These are phyloP conservation scores for Boletus bicolor DNA, from an alignment of 768 basidiomycete genomes.

Conservation along the genomic window DNA sequence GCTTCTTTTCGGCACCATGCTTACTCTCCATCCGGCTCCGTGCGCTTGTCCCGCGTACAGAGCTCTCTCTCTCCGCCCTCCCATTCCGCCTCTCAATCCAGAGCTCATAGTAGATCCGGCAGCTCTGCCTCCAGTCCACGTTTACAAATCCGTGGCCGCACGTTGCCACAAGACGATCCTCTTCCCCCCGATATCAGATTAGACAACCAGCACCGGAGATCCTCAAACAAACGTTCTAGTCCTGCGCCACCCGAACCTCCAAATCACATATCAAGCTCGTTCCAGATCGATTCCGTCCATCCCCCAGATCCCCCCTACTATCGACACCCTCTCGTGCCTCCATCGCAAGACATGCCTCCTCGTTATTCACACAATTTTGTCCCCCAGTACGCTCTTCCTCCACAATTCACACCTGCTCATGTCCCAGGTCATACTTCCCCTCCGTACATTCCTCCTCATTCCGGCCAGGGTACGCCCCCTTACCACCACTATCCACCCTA, in stretches of 20 bases:
- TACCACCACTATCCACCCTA: slow-evolving; percentile 37
- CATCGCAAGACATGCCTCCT: slow-evolving; percentile 23
- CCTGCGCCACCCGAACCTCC: slow-evolving; percentile 19
- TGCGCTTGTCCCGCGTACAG: slow-evolving; percentile 35
- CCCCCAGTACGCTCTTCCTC: slow-evolving; percentile 16
- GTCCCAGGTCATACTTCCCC: slow-evolving; percentile 26
- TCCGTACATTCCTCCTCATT: slow-evolving; percentile 20
- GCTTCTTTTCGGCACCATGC: slow-evolving; percentile 29
- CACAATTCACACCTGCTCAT: slow-evolving; percentile 15
- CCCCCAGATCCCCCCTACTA: slow-evolving; percentile 17
- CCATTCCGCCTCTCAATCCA: slow-evolving; percentile 42
- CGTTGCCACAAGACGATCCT: slow-evolving; percentile 41
- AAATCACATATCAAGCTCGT: slow-evolving; percentile 9
- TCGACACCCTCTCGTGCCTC: slow-evolving; percentile 18
- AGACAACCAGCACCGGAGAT: slow-evolving; percentile 16
- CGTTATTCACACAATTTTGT: slow-evolving; percentile 16
- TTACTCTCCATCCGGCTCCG: slow-evolving; percentile 31
- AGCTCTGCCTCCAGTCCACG: slow-evolving; percentile 52
- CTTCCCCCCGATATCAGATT: slow-evolving; percentile 22
- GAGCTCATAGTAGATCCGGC: slow-evolving; percentile 42
- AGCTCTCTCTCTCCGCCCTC: slow-evolving; percentile 32
- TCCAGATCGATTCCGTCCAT: slow-evolving; percentile 12
- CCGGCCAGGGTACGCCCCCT: slow-evolving; percentile 33
- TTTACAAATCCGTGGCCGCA: slow-evolving; percentile 36
- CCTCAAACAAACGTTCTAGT: slow-evolving; percentile 15